phyloP scores from a whole-genome alignment of 371 early-diverging fungal genomes.

The Saksenaea oblongispora region DNA sequence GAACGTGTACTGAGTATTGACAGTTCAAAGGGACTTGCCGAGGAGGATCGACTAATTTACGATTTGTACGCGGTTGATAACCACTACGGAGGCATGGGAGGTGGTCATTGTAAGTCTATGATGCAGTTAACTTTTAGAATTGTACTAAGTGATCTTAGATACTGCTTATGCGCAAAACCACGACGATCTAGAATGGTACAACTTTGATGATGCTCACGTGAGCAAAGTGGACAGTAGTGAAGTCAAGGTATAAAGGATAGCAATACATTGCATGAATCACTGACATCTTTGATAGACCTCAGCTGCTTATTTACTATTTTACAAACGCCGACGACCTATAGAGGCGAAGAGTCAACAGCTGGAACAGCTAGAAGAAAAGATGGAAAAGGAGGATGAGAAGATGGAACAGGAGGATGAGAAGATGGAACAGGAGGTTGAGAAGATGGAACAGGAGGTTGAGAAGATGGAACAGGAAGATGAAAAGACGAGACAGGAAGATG shows the following conservation, averaged over 20 bases:
- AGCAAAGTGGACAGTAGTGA: constrained; percentile 53
- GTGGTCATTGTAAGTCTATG: constrained; percentile 83
- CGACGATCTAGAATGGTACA: constrained; percentile 76
- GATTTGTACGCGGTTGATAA: constrained; percentile 90
- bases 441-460: constrained; percentile 32
- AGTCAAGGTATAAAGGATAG: constrained; percentile 47
- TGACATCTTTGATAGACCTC: constrained; percentile 49
- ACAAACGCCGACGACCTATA: constrained; percentile 58
- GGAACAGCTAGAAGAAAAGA: constrained; percentile 20
- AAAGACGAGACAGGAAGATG: background rate
- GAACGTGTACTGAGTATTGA: constrained; percentile 20
- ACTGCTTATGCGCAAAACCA: constrained; percentile 89
- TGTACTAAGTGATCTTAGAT: constrained; percentile 44
- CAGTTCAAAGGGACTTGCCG: constrained; percentile 15
- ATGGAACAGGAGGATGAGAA: constrained; percentile 32
- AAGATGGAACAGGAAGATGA: background rate
- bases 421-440: constrained; percentile 6
- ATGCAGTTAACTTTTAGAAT: background rate
- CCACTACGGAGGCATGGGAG: constrained; percentile 91
- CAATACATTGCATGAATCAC: background rate
- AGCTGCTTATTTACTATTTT: constrained; percentile 88
- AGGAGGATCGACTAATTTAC: constrained; percentile 58
- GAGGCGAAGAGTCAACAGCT: constrained; percentile 5
- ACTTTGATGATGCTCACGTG: constrained; percentile 89
- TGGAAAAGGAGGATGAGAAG: constrained; percentile 12